A percentile compares a stretch with the other conserved stretches of the same genome.
Conservation (phyloP, 768 basidiomycete genomes). For the Lentinula detonsa region DNA sequence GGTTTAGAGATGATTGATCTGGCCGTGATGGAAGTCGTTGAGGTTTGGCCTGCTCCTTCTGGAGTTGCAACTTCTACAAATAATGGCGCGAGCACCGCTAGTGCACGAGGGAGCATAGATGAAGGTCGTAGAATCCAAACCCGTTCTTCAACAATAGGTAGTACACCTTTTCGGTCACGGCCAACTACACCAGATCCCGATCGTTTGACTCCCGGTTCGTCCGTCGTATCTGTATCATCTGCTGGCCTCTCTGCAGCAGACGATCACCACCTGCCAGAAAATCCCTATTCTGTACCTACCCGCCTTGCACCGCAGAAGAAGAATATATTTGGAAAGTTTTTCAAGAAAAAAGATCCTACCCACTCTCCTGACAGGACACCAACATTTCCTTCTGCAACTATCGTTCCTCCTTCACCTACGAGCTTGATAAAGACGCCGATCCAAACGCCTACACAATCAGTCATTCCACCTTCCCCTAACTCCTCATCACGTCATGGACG, state of each 20-base stretch:
- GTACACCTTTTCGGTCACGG: constrained; percentile 3
- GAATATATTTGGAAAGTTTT: constrained; percentile 68
- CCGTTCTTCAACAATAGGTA: background rate
- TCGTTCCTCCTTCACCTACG: background rate
- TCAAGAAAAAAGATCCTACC: constrained; percentile 47
- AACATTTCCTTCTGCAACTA: background rate
- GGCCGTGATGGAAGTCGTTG: constrained; percentile 74
- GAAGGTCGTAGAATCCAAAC: background rate
- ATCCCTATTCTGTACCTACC: constrained; percentile 16
- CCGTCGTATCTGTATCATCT: constrained; percentile 23
- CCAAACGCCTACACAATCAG: constrained; percentile 21
- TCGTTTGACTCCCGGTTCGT: constrained; percentile 22
- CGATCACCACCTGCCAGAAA: constrained; percentile 6
- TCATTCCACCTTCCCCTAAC: constrained; percentile 18
- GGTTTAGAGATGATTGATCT: constrained; percentile 76
- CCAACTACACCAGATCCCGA: constrained; percentile 14
- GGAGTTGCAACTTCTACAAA: background rate
- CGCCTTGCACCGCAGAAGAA: constrained; percentile 33
- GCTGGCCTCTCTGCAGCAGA: constrained; percentile 10
- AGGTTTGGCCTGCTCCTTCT: constrained; percentile 50
- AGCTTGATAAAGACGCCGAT: constrained; percentile 12
- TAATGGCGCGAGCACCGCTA: background rate
- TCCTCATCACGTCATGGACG: background rate
- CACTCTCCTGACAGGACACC: constrained; percentile 7
- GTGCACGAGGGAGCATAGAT: background rate